Percentiles rank a stretch among this genome's conserved stretches.
Conservation (phyloP, 345 rosid species). For the Eucalyptus cloeziana region DNA sequence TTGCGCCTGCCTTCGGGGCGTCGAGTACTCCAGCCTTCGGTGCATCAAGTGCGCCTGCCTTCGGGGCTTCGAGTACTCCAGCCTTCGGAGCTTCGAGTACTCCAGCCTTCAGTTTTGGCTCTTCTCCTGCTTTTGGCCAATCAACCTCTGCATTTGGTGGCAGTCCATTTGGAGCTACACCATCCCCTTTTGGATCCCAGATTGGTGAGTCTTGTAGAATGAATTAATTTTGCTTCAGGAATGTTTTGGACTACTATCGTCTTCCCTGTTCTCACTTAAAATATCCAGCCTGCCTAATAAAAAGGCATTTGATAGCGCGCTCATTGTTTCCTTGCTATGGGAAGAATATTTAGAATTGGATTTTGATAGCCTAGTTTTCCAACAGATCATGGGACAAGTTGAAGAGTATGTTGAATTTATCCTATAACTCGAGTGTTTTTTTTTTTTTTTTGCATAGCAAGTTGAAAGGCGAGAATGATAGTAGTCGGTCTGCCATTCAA, state of each 20-base stretch:
- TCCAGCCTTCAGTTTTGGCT: conserved; percentile 48
- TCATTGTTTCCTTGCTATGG: not conserved
- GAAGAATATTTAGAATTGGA: not conserved
- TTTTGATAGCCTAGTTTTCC: not conserved
- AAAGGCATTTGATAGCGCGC: not conserved
- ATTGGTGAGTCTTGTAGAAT: conserved; percentile 25
- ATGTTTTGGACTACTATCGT: too few relatives aligned
- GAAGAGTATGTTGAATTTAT: not conserved
- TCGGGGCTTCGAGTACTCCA: conserved; percentile 27
- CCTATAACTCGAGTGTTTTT: not conserved
- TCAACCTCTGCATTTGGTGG: conserved; percentile 63
- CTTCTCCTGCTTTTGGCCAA: conserved; percentile 70
- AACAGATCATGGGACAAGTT: not conserved
- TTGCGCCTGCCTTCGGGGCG: conserved; percentile 39
- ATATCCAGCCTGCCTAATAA: too few relatives aligned
- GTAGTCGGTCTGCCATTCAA: not conserved
- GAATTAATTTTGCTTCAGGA: too few relatives aligned
- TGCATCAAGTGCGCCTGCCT: conserved; percentile 24
- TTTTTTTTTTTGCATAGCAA: not conserved
- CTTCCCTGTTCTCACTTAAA: too few relatives aligned
- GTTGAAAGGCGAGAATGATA: not conserved
- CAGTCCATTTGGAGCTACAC: conserved; percentile 44
- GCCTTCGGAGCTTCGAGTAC: conserved; percentile 42
- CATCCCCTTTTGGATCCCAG: conserved; percentile 58
- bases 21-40: conserved; percentile 41